phyloP scores from a whole-genome alignment of 345 rosid genomes.

The Ceriops zippeliana region DNA sequence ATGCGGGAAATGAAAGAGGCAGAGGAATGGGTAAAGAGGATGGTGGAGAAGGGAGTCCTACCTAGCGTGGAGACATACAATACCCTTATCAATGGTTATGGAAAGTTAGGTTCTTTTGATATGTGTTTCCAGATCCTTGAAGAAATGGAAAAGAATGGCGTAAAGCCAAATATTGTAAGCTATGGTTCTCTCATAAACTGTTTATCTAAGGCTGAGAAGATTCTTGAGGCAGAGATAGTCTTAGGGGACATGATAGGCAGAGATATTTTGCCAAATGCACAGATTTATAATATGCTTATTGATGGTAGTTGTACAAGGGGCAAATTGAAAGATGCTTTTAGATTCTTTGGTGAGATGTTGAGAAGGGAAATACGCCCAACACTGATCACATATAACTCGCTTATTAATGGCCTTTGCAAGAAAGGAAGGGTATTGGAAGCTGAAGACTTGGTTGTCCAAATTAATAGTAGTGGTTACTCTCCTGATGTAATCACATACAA shows the following conservation, averaged over 20 bases:
- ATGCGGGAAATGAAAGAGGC: slow-evolving; percentile 57
- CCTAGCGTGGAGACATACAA: slow-evolving; percentile 62
- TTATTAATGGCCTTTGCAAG: slow-evolving; percentile 67
- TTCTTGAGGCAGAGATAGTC: slow-evolving; percentile 72
- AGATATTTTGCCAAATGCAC: slow-evolving; percentile 54
- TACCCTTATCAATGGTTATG: slow-evolving; percentile 67
- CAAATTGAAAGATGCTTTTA: slow-evolving; percentile 55
- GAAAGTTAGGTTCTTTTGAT: slow-evolving; percentile 47
- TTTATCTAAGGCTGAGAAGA: slow-evolving; percentile 64
- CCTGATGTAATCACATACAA: slow-evolving; percentile 74
- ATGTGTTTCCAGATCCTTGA: slow-evolving; percentile 67
- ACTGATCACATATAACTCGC: slow-evolving; percentile 71
- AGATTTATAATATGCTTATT: slow-evolving; percentile 71
- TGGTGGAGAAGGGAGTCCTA: slow-evolving; percentile 54
- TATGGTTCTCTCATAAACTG: slow-evolving; percentile 71
- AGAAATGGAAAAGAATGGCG: slow-evolving; percentile 63
- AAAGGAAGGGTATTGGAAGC: slow-evolving; percentile 52
- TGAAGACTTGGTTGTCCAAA: slow-evolving; percentile 53
- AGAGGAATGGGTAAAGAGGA: slow-evolving; percentile 55
- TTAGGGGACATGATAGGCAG: slow-evolving; percentile 56
- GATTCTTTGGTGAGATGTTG: slow-evolving; percentile 60
- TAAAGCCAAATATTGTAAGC: slow-evolving; percentile 61
- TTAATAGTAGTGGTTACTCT: slow-evolving; percentile 41
- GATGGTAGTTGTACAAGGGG: slow-evolving; percentile 54
- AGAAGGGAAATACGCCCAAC: slow-evolving; percentile 41